Percentiles rank a stretch among this genome's conserved stretches.
These are phyloP conservation scores for Leucaena leucocephala DNA, from an alignment of 306 rosid genomes.

Conservation along the genomic window DNA sequence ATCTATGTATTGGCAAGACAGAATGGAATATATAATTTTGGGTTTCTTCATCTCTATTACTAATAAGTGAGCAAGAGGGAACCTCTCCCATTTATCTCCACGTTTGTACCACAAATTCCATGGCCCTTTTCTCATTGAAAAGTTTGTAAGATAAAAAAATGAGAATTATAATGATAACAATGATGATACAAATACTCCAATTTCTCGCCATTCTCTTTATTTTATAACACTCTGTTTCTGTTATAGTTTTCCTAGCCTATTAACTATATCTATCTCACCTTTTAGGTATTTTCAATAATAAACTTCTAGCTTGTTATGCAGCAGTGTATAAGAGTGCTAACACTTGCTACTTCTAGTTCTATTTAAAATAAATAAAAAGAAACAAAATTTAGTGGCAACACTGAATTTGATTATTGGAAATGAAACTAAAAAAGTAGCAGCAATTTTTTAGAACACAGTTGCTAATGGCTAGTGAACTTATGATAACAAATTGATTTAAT, in stretches of 20 bases:
- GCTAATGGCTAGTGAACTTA: neutral
- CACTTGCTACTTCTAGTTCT: neutral
- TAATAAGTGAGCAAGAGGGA: neutral
- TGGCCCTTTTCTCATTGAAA: constrained; percentile 4
- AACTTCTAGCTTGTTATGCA: neutral
- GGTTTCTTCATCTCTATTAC: neutral
- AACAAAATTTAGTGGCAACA: neutral
- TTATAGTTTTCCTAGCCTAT: neutral
- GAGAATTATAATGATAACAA: neutral
- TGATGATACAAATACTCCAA: neutral
- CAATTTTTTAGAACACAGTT: constrained; percentile 11
- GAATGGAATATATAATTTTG: neutral
- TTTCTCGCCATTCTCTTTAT: neutral
- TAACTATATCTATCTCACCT: neutral
- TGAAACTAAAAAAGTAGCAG: constrained; percentile 12
- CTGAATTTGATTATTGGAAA: constrained; percentile 21
- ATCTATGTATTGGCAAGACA: neutral
- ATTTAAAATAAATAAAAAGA: constrained; percentile 1
- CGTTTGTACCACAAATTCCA: constrained; percentile 5
- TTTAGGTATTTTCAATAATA: neutral
- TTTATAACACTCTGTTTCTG: neutral
- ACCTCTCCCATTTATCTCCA: constrained; percentile 1
- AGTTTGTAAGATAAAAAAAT: constrained; percentile 6
- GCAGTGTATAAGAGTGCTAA: neutral
- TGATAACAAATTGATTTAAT: neutral